Percentiles rank a stretch among this genome's conserved stretches.
Evolutionary conservation across 139 green algal species (phyloP).

Genomic region (Medakamo hakoo): DNA sequence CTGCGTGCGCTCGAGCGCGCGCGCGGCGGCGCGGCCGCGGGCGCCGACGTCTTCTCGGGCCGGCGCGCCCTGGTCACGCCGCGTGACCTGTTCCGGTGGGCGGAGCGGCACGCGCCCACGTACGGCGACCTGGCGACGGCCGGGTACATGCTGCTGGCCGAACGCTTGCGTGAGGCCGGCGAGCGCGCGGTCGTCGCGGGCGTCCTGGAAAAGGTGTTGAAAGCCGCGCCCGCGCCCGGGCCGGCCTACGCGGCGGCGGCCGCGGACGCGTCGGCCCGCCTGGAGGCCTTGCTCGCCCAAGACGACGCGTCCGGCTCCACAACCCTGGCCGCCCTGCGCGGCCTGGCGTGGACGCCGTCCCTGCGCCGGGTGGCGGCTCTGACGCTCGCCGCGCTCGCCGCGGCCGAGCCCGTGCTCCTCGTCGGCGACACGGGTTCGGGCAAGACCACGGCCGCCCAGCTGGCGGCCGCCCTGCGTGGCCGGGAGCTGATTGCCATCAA

Average conservation of each 20-base stretch:
- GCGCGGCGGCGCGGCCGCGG: conserved; percentile 26
- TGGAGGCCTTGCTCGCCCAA: conserved; percentile 6
- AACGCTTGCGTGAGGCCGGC: conserved; percentile 54
- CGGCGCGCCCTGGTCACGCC: conserved; percentile 93
- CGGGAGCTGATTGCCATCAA: conserved; percentile 88
- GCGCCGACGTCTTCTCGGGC: conserved; percentile 78
- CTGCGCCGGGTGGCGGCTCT: conserved; percentile 66
- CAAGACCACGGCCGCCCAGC: conserved; percentile 95
- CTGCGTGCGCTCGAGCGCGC: conserved; percentile 81
- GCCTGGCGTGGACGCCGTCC: conserved; percentile 83
- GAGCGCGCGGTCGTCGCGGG: conserved; percentile 61
- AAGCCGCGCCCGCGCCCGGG: conserved; percentile 6
- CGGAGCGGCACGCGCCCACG: conserved; percentile 53
- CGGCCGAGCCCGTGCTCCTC: conserved; percentile 83
- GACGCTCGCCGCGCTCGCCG: conserved; percentile 10
- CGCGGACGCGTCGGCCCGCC: conserved; percentile 3
- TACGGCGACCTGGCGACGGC: conserved; percentile 80
- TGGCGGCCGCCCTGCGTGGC: conserved; percentile 59
- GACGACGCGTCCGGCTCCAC: conserved; percentile 13
- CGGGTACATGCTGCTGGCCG: conserved; percentile 78
- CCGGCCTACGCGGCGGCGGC: conserved; percentile 1
- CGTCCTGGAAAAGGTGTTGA: conserved; percentile 46
- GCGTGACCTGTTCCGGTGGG: conserved; percentile 88
- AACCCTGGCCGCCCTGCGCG: conserved; percentile 21
- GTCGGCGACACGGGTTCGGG: conserved; percentile 92